A percentile compares a stretch with the other conserved stretches of the same genome.
Conservation (phyloP, 257 asterid species). For the Solanum phureja region DNA sequence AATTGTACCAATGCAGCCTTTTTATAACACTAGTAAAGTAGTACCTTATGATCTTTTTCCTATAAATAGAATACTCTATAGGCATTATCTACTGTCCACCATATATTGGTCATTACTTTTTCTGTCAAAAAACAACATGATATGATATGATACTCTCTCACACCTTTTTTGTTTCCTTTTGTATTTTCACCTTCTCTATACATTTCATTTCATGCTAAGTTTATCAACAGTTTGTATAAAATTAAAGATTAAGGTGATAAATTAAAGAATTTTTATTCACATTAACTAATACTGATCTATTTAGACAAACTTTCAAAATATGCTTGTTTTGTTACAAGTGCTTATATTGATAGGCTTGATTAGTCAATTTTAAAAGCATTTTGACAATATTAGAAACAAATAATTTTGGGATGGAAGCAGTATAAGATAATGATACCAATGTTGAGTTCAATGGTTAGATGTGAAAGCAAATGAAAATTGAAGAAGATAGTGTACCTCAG, state of each 20-base stretch:
- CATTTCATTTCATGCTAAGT: too few relatives aligned
- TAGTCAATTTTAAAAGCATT: not conserved
- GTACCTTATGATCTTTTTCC: not conserved
- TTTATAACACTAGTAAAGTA: not conserved
- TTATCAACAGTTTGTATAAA: not conserved
- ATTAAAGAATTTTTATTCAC: not conserved
- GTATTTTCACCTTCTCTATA: not conserved
- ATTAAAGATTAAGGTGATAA: not conserved
- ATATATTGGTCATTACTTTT: not conserved
- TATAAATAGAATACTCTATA: not conserved
- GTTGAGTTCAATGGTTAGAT: not conserved
- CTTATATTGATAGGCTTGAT: not conserved
- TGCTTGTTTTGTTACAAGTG: not conserved
- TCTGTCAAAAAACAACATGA: not conserved
- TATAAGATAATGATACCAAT: not conserved
- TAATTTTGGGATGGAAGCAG: too few relatives aligned
- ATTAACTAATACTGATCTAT: too few relatives aligned
- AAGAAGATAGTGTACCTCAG: constrained; percentile 42
- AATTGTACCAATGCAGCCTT: not conserved
- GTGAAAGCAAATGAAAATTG: not conserved
- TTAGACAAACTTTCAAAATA: not conserved
- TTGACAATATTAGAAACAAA: not conserved
- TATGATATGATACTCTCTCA: not conserved
- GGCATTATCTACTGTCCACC: not conserved
- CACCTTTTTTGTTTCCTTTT: not conserved